A percentile compares a stretch with the other conserved stretches of the same genome.
Evolutionary conservation across 73 alveolate genomes (phyloP).

Genomic region (Tetrahymena elliotti): DNA sequence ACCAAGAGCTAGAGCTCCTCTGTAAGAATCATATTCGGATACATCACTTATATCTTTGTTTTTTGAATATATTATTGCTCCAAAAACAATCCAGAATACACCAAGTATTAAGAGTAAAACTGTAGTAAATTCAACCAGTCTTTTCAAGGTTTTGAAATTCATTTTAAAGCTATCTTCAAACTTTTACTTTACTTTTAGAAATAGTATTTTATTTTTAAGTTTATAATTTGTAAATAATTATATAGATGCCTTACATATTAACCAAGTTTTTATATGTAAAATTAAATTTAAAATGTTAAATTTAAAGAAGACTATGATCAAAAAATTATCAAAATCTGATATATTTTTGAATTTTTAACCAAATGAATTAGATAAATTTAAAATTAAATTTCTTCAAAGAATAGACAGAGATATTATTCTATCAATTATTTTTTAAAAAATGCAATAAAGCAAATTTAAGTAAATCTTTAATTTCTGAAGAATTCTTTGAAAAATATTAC

Average conservation of each 20-base stretch:
- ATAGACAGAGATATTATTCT: too few relatives aligned
- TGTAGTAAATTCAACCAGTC: not conserved
- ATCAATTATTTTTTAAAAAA: too few relatives aligned
- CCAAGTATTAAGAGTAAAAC: not conserved
- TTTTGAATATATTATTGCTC: not conserved
- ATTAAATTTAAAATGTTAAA: too few relatives aligned
- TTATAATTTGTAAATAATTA: not conserved
- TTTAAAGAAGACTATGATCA: too few relatives aligned
- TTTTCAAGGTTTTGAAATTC: not conserved
- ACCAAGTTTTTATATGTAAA: not conserved
- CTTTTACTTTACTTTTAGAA: not conserved
- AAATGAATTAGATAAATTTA: not conserved
- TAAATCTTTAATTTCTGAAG: too few relatives aligned
- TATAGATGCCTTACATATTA: not conserved
- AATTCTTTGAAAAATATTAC: too few relatives aligned
- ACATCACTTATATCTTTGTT: not conserved
- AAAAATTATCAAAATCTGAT: not conserved
- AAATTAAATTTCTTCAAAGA: not conserved
- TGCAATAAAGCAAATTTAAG: too few relatives aligned
- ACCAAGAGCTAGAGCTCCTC: not conserved
- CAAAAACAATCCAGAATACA: not conserved
- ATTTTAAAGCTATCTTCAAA: not conserved
- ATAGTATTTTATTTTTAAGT: not conserved
- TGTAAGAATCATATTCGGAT: not conserved
- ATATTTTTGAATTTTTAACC: too few relatives aligned